Percentiles rank a stretch among this genome's conserved stretches.
Conservation (phyloP, 1,284 basidiomycete genomes). For the Gomphus bonarii region DNA sequence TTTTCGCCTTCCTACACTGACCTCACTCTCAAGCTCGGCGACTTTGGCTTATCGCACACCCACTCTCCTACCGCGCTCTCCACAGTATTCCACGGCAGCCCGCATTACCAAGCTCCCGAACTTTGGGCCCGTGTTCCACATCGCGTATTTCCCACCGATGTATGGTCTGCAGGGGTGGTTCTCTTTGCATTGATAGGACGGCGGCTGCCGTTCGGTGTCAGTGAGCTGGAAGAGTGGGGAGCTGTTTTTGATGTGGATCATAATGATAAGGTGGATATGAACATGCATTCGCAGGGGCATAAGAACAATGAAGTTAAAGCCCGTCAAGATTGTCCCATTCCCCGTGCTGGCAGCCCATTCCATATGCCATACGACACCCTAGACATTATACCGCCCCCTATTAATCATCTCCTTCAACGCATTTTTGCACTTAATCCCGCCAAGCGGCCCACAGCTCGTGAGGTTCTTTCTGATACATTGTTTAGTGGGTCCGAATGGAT, state of each 20-base stretch:
- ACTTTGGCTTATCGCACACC: neutral
- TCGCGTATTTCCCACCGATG: neutral
- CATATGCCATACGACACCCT: neutral
- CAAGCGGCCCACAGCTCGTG: neutral
- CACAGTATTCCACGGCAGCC: neutral
- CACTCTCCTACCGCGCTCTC: neutral
- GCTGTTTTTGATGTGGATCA: neutral
- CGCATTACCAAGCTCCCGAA: slow-evolving; percentile 1
- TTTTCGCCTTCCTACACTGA: neutral
- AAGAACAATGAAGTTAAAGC: neutral
- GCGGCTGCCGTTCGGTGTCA: neutral
- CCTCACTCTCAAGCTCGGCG: neutral
- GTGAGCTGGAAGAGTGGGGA: neutral
- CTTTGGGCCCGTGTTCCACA: neutral
- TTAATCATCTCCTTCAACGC: neutral
- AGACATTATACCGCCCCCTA: neutral
- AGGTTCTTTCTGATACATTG: neutral
- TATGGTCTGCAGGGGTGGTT: slow-evolving; percentile 1
- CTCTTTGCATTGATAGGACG: neutral
- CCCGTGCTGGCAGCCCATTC: neutral
- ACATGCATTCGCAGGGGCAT: neutral
- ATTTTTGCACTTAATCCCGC: neutral
- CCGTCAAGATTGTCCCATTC: neutral
- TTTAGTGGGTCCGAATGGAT: neutral
- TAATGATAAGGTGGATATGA: neutral